Evolutionary conservation across 73 alveolate genomes (phyloP).

Genomic region (Uronychia setigera): DNA sequence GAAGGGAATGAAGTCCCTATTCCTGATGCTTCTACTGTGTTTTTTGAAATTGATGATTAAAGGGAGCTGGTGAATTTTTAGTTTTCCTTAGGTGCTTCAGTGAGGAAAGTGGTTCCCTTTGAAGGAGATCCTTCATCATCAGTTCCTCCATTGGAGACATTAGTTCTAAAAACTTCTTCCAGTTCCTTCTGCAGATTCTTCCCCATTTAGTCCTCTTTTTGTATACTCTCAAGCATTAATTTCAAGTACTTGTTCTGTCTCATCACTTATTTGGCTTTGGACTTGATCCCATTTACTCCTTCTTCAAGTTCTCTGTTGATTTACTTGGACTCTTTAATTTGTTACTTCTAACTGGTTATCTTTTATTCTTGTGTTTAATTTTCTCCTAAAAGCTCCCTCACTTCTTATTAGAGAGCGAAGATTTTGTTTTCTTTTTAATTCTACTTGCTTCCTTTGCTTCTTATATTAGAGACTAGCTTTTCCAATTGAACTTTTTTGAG

Average conservation of each 20-base stretch:
- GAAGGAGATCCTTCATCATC: not conserved
- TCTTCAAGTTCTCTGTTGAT: not conserved
- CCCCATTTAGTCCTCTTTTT: not conserved
- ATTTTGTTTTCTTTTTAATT: too few relatives aligned
- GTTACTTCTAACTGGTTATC: not conserved
- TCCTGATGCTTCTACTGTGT: too few relatives aligned
- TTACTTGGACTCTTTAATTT: not conserved
- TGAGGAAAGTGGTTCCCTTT: not conserved
- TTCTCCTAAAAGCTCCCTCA: not conserved
- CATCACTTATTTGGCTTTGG: not conserved
- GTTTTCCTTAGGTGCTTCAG: not conserved
- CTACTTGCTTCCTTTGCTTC: not conserved
- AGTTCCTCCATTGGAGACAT: too few relatives aligned
- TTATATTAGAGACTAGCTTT: not conserved
- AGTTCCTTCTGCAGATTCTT: not conserved
- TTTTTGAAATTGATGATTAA: too few relatives aligned
- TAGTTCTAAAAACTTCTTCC: not conserved
- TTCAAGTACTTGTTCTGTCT: not conserved
- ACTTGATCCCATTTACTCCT: not conserved
- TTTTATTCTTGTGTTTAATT: not conserved
- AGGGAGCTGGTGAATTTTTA: too few relatives aligned
- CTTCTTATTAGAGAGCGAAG: not conserved
- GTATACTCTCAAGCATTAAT: not conserved
- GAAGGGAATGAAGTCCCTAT: too few relatives aligned
- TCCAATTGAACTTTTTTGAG: not conserved